Evolutionary conservation across 73 alveolate species (phyloP).

Genomic region (Paramecium sonneborni): DNA sequence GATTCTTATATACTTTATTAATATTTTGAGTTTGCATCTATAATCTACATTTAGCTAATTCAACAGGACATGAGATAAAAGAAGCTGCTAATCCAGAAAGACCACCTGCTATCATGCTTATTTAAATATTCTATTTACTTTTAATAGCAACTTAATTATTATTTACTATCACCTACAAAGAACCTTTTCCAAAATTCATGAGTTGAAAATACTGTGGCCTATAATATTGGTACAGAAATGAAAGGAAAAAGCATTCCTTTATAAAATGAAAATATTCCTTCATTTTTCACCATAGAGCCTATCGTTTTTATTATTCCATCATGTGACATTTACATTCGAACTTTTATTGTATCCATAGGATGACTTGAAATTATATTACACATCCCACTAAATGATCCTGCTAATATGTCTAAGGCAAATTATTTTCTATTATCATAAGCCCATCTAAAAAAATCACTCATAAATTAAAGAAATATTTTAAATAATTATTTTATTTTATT

Average conservation of each 20-base stretch:
- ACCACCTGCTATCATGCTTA: conserved; percentile 65
- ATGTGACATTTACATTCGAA: conserved; percentile 54
- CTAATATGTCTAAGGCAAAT: conserved; percentile 26
- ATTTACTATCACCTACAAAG: not conserved
- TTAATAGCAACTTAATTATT: conserved; percentile 13
- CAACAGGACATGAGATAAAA: conserved; percentile 68
- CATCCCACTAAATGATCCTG: conserved; percentile 64
- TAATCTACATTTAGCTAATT: conserved; percentile 73
- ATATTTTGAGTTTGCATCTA: conserved; percentile 61
- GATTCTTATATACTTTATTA: conserved; percentile 35
- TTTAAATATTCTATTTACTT: not conserved
- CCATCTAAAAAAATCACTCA: conserved; percentile 35
- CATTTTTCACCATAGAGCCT: not conserved
- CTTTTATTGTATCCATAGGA: conserved; percentile 65
- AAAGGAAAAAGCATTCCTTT: conserved; percentile 75
- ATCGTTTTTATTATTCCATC: conserved; percentile 25
- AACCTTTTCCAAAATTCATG: conserved; percentile 68
- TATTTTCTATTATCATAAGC: not conserved
- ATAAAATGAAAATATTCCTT: conserved; percentile 61
- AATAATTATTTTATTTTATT: not conserved
- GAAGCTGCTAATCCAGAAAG: conserved; percentile 65
- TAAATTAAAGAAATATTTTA: not conserved
- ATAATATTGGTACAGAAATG: conserved; percentile 64
- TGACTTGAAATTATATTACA: conserved; percentile 59
- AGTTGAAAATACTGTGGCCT: conserved; percentile 69